A percentile compares a stretch with the other conserved stretches of the same genome.
phyloP scores from a whole-genome alignment of 495 filamentous ascomycete species.

The Tuber microsphaerosporum region DNA sequence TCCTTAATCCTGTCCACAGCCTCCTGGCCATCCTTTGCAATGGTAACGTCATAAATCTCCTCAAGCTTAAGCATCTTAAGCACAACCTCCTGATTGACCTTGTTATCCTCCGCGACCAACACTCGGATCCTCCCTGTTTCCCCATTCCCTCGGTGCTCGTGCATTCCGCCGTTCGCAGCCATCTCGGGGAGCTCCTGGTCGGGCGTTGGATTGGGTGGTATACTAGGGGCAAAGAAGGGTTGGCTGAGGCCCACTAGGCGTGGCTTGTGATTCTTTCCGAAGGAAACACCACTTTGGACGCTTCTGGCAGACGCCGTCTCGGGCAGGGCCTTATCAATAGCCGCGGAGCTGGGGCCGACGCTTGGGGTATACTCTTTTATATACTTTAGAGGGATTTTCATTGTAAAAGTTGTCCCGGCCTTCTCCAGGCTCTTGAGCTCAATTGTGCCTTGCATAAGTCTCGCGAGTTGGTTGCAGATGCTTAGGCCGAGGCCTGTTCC shows the following conservation, averaged over 20 bases:
- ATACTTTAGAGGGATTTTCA: conserved; percentile 76
- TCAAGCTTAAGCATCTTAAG: conserved; percentile 65
- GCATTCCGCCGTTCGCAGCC: conserved; percentile 42
- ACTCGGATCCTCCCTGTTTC: conserved; percentile 58
- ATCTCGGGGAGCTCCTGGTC: conserved; percentile 43
- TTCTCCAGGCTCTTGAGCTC: conserved; percentile 64
- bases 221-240: conserved; percentile 69
- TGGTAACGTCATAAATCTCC: conserved; percentile 66
- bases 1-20: conserved; percentile 78
- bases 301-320: conserved; percentile 37
- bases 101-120: conserved; percentile 90
- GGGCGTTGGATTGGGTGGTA: conserved; percentile 36
- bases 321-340: conserved; percentile 20
- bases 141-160: conserved; percentile 42
- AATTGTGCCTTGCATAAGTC: conserved; percentile 73
- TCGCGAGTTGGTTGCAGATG: conserved; percentile 79
- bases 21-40: conserved; percentile 83
- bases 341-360: conserved; percentile 31
- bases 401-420: conserved; percentile 70
- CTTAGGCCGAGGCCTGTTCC: conserved; percentile 86
- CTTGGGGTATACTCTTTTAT: conserved; percentile 58
- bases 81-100: conserved; percentile 90
- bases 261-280: conserved; percentile 54
- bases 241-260: conserved; percentile 75
- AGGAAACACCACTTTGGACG: conserved; percentile 29